Percentiles rank a stretch among this genome's conserved stretches.
These are phyloP conservation scores for Castanopsis chinensis DNA, from an alignment of 306 rosid genomes.

Conservation along the genomic window DNA sequence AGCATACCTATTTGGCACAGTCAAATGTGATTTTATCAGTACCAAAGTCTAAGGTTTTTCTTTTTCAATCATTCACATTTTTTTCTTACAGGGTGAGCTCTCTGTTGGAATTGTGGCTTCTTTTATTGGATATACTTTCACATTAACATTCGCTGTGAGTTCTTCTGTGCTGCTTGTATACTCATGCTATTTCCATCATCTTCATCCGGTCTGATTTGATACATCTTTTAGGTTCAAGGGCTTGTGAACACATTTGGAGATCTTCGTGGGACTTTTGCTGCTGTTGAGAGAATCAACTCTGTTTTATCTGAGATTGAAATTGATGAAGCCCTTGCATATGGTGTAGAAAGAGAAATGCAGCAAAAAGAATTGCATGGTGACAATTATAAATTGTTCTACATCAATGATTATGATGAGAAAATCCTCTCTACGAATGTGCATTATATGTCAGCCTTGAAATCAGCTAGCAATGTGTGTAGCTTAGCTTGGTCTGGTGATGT, in stretches of 20 bases:
- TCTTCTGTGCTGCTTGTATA: slow-evolving; percentile 17
- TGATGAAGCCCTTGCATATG: slow-evolving; percentile 88
- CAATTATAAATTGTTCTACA: slow-evolving; percentile 57
- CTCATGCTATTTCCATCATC: slow-evolving; percentile 18
- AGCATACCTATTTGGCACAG: not conserved
- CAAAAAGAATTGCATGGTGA: slow-evolving; percentile 56
- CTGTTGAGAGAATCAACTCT: slow-evolving; percentile 92
- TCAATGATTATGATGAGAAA: slow-evolving; percentile 36
- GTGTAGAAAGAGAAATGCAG: slow-evolving; percentile 84
- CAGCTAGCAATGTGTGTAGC: slow-evolving; percentile 54
- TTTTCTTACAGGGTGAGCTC: slow-evolving; percentile 79
- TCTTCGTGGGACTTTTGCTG: slow-evolving; percentile 83
- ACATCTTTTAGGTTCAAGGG: slow-evolving; percentile 85
- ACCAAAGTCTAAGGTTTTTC: slow-evolving; percentile 3
- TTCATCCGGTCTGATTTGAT: slow-evolving; percentile 25
- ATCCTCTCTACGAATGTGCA: slow-evolving; percentile 41
- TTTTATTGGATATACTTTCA: slow-evolving; percentile 96
- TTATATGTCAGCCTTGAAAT: slow-evolving; percentile 85
- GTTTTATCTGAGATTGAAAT: slow-evolving; percentile 73
- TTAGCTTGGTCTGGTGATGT: slow-evolving; percentile 86
- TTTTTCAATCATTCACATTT: slow-evolving; percentile 25
- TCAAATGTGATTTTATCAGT: not conserved
- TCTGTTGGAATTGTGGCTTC: slow-evolving; percentile 94
- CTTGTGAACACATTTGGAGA: slow-evolving; percentile 91
- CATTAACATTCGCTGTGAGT: slow-evolving; percentile 91